These are phyloP conservation scores for Xerocomellus chrysenteron DNA, from an alignment of 768 basidiomycete genomes.

Conservation along the genomic window DNA sequence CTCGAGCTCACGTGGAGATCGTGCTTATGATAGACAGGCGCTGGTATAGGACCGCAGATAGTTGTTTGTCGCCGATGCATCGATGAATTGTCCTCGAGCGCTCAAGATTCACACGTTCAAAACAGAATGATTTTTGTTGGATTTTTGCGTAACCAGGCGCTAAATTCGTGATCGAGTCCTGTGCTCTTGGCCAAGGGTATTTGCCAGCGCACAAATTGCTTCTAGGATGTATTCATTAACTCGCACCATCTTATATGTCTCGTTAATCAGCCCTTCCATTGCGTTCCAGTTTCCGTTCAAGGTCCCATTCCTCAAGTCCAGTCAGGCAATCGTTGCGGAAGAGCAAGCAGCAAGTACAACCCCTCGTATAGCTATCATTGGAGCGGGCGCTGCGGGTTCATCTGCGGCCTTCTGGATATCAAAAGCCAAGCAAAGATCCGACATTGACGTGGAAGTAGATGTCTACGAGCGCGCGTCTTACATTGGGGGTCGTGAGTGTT, in stretches of 20 bases:
- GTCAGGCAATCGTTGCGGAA: conserved; percentile 20
- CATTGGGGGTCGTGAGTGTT: conserved; percentile 79
- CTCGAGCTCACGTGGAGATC: neutral
- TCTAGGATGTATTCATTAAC: conserved; percentile 17
- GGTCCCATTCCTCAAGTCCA: conserved; percentile 52
- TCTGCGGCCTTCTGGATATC: conserved; percentile 85
- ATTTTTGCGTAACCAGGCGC: neutral
- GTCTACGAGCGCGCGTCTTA: conserved; percentile 77
- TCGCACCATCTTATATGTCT: conserved; percentile 17
- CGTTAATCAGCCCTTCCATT: conserved; percentile 23
- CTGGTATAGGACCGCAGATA: neutral
- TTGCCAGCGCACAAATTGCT: neutral
- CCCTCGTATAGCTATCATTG: conserved; percentile 79
- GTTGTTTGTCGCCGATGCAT: neutral
- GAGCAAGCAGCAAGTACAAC: conserved; percentile 23
- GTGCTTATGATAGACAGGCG: neutral
- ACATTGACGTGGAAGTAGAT: conserved; percentile 72
- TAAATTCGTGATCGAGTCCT: neutral
- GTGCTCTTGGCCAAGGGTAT: too few species aligned
- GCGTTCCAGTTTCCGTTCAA: conserved; percentile 53
- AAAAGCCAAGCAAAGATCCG: conserved; percentile 70
- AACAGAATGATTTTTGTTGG: neutral
- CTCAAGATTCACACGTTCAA: neutral
- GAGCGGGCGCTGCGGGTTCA: conserved; percentile 85
- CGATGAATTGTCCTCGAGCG: neutral